Evolutionary conservation across 345 rosid genomes (phyloP).

Genomic region (Turritis glabra): DNA sequence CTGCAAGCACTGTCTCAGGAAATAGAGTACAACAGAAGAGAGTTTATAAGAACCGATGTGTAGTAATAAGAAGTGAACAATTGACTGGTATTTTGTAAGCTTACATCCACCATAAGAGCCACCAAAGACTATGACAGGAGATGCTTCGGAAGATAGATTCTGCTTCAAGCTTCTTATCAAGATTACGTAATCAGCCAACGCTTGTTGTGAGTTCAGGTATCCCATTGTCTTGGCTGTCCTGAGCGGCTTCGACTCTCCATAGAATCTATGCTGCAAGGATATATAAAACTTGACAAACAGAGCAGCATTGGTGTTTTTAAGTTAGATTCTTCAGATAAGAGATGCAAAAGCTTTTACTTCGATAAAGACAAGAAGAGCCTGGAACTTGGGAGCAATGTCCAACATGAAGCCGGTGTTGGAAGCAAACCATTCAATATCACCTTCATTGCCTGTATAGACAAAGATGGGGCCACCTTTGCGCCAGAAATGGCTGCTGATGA

Average conservation of each 20-base stretch:
- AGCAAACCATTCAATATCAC: constrained; percentile 80
- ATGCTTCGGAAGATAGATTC: constrained; percentile 64
- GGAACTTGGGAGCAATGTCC: constrained; percentile 81
- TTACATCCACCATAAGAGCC: constrained; percentile 91
- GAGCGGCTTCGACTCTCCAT: constrained; percentile 63
- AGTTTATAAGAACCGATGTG: background rate
- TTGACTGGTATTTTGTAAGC: background rate
- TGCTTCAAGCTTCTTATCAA: constrained; percentile 70
- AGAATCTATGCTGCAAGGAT: constrained; percentile 63
- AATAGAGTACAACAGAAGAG: constrained; percentile 10
- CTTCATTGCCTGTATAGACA: constrained; percentile 81
- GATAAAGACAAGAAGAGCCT: constrained; percentile 69
- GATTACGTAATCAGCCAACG: constrained; percentile 72
- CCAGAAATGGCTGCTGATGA: constrained; percentile 57
- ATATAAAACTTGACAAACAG: background rate
- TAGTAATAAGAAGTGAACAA: background rate
- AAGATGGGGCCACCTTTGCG: constrained; percentile 62
- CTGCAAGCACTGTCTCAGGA: constrained; percentile 65
- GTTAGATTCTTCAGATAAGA: background rate
- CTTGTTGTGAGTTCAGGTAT: constrained; percentile 75
- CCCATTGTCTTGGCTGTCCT: constrained; percentile 57
- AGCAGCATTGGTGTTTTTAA: background rate
- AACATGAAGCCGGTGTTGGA: constrained; percentile 72
- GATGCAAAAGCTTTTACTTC: constrained; percentile 46
- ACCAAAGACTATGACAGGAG: constrained; percentile 79